These are phyloP conservation scores for Aspergillus vadensis DNA, from an alignment of 2,329 filamentous ascomycete genomes.

Conservation along the genomic window DNA sequence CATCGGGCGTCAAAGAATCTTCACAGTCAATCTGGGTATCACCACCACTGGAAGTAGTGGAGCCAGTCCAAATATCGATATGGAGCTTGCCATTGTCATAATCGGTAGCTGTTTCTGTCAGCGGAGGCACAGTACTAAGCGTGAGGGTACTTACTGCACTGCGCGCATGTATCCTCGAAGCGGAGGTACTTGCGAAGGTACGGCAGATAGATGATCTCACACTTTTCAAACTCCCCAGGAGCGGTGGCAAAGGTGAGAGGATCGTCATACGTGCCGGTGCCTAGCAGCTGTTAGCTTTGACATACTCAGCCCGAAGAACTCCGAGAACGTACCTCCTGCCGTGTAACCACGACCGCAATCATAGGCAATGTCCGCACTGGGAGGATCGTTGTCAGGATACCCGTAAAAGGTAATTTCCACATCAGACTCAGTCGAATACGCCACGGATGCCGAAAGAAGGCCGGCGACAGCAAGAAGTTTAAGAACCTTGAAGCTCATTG, in stretches of 20 bases:
- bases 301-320: background rate
- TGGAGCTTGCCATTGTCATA: conserved; percentile 10
- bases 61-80: conserved; percentile 18
- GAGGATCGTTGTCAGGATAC: conserved; percentile 15
- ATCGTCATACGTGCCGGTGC: conserved; percentile 13
- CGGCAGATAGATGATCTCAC: conserved; percentile 18
- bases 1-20: conserved; percentile 9
- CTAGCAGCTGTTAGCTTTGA: background rate
- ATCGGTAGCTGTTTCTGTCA: conserved; percentile 5
- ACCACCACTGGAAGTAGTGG: background rate
- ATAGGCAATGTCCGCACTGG: conserved; percentile 9
- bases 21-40: conserved; percentile 11
- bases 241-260: conserved; percentile 18
- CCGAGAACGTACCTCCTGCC: conserved; percentile 1
- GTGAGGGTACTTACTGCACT: conserved; percentile 12
- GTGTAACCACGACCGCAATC: conserved; percentile 13
- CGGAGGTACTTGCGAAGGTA: conserved; percentile 18
- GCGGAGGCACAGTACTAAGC: background rate
- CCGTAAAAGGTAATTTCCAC: conserved; percentile 13
- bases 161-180: conserved; percentile 15
- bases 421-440: background rate
- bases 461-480: background rate
- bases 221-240: conserved; percentile 14
- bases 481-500: background rate
- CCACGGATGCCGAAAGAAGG: background rate